Base-by-base conservation (phyloP, 2,329 filamentous ascomycete genomes). In the Penicillium sp. region DNA sequence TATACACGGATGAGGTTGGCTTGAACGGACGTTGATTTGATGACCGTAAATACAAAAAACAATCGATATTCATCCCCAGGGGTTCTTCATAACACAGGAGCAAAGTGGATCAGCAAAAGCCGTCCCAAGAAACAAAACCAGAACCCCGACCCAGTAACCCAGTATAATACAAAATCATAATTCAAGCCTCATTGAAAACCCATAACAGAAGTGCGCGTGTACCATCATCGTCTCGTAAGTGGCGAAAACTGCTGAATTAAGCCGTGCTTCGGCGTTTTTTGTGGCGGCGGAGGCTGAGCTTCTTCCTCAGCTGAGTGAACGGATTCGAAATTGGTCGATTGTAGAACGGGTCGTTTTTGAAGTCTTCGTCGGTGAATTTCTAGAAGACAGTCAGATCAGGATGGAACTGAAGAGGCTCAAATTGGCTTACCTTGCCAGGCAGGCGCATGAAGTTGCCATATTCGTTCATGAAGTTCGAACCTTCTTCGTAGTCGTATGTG, bases 381-480 rank as follows among this genome's bases (percentile, higher is more conserved):
- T 67, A 30, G 3, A 30, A 28, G 6, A n/a, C 8, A 32, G 29
- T 55, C 34, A 58, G 42, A 16, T 16, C 11, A 8, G 1, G 4
- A 13, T 25, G 34, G 6, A 2, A 11, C 8, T 20, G n/a, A 10
- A 11, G 18, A 2, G 23, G 6, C 5, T 6, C 20, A 29, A 13
- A 36, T 18, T 15, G 30, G 74, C 82, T 64, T 72, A 92, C 87
- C 50, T 85, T 60, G 33, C 79, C 80, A 3, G 81, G 76, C 70
- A 79, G 90, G 31, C 85, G 76, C 66, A 79, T 84, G 58, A 92
- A 95, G 44, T 83, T 77, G 0, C 68, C 65, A 35, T 55, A 56
- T 18, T 62, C 62, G 54, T 90, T 85, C 82, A 89, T 88, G 59
- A 95, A 71, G 55, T 95, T 87, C 2, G 82, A 75, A n/a, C 88